Percentiles rank a stretch among this genome's conserved stretches.
These are phyloP conservation scores for Pichia sp. DNA, from an alignment of 1,139 yeast species.

Conservation along the genomic window DNA sequence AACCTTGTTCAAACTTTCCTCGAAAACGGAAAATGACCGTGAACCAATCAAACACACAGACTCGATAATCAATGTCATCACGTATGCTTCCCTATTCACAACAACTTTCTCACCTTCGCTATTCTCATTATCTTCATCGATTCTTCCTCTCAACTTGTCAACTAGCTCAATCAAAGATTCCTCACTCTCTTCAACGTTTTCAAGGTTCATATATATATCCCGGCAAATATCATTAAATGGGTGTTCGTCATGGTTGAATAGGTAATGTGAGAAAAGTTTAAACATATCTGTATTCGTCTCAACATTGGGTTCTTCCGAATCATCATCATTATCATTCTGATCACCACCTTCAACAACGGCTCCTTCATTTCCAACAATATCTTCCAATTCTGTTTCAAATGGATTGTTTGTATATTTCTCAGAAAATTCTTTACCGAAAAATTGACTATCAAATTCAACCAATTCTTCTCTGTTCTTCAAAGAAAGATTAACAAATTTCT, in stretches of 20 bases:
- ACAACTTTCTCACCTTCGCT: conserved; percentile 27
- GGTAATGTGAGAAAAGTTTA: conserved; percentile 23
- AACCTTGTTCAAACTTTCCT: conserved; percentile 29
- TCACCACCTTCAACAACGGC: conserved; percentile 1
- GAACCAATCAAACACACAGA: conserved; percentile 78
- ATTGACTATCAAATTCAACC: conserved; percentile 25
- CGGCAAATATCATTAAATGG: conserved; percentile 27
- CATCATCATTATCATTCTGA: background rate
- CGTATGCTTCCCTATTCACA: conserved; percentile 38
- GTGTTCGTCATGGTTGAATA: conserved; percentile 29
- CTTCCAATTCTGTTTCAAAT: conserved; percentile 19
- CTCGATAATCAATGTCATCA: conserved; percentile 59
- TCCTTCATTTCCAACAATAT: too few relatives aligned
- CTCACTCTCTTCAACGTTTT: conserved; percentile 23
- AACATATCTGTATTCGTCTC: conserved; percentile 17
- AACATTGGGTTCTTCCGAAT: conserved; percentile 5
- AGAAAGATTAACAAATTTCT: conserved; percentile 51
- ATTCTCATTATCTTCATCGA: conserved; percentile 24
- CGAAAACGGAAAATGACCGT: conserved; percentile 80
- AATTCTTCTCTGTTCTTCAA: conserved; percentile 28
- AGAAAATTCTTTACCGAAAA: conserved; percentile 26
- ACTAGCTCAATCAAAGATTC: conserved; percentile 25
- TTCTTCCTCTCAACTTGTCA: conserved; percentile 19
- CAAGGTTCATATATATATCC: conserved; percentile 27
- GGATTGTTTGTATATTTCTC: conserved; percentile 14